Conservation (phyloP, 148 eudicot genomes). For the Beta vulgaris region DNA sequence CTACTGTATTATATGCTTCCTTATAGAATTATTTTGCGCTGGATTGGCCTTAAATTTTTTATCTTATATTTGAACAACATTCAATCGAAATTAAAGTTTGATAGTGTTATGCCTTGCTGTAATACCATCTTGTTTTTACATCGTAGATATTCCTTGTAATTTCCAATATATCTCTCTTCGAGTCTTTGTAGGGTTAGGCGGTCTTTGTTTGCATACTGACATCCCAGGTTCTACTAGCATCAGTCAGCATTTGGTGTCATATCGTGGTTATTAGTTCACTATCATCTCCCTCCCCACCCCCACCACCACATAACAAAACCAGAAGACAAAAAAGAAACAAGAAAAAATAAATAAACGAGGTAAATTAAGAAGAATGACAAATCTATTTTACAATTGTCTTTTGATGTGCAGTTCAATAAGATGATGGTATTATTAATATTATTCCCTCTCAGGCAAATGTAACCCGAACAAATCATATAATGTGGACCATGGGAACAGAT, state of each 20-base stretch:
- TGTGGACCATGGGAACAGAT: constrained; percentile 99
- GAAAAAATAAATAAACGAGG: neutral
- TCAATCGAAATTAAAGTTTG: too few species aligned
- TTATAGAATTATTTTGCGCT: too few species aligned
- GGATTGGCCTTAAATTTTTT: too few species aligned
- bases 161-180: neutral
- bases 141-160: too few species aligned
- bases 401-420: too few species aligned
- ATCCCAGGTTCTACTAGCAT: neutral
- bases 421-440: constrained; percentile 9
- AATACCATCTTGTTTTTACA: too few species aligned
- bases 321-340: neutral
- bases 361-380: too few species aligned
- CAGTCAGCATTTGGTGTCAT: neutral
- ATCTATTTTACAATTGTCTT: neutral
- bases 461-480: constrained; percentile 87
- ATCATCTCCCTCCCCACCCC: too few species aligned
- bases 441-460: constrained; percentile 69
- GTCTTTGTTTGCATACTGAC: neutral
- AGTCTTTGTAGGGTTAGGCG: neutral
- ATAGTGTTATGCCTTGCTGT: too few species aligned
- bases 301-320: neutral
- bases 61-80: too few species aligned
- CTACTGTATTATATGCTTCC: neutral
- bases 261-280: neutral